Evolutionary conservation across 2,329 filamentous ascomycete genomes (phyloP).

Genomic region (Claviceps pusilla): DNA sequence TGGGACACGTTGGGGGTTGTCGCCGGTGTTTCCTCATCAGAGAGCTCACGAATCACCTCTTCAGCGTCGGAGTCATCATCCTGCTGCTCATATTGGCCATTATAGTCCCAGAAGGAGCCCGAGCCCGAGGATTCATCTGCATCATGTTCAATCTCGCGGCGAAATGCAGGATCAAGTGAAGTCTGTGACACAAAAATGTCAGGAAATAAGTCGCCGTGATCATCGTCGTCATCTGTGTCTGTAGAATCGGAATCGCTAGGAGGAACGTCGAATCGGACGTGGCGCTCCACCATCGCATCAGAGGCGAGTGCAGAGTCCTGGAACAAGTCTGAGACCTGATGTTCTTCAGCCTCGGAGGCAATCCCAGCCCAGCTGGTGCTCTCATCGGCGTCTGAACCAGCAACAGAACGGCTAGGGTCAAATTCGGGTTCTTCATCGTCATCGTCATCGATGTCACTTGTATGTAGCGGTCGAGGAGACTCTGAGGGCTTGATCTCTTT

Average conservation of each 20-base stretch:
- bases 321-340: constrained; percentile 27
- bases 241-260: constrained; percentile 53
- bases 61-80: constrained; percentile 27
- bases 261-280: constrained; percentile 60
- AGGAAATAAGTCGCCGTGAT: constrained; percentile 52
- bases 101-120: constrained; percentile 49
- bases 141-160: constrained; percentile 58
- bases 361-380: constrained; percentile 41
- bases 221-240: constrained; percentile 47
- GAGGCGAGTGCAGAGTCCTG: constrained; percentile 26
- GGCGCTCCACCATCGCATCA: constrained; percentile 34
- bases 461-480: constrained; percentile 35
- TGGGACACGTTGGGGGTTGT: constrained; percentile 26
- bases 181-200: constrained; percentile 68
- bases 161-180: constrained; percentile 55
- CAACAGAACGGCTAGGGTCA: constrained; percentile 21
- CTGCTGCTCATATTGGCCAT: constrained; percentile 28
- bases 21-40: constrained; percentile 27
- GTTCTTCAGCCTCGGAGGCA: constrained; percentile 31
- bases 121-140: constrained; percentile 42
- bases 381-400: constrained; percentile 27
- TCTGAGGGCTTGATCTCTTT: constrained; percentile 25
- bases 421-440: constrained; percentile 20
- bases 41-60: constrained; percentile 20
- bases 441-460: constrained; percentile 5